Percentiles rank a stretch among this genome's conserved stretches.
These are phyloP conservation scores for Macrophomina phaseolina DNA, from an alignment of 2,329 filamentous ascomycete genomes.

Conservation along the genomic window DNA sequence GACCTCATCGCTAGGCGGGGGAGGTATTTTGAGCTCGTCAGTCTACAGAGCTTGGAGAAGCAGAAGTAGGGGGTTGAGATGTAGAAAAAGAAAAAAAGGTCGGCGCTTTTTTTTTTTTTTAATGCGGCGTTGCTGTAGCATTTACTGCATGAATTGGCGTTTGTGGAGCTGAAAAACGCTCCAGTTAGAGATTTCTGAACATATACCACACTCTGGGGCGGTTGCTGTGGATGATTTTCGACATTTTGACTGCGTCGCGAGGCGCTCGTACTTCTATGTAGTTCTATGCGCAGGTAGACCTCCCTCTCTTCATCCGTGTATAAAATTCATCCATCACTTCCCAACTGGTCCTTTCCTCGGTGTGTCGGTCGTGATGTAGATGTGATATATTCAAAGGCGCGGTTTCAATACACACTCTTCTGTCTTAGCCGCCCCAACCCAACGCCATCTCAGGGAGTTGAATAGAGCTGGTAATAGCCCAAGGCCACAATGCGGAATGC, in stretches of 20 bases:
- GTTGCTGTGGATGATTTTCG: not conserved
- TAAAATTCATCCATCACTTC: too few species aligned
- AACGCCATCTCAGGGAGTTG: too few species aligned
- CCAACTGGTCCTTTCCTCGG: too few species aligned
- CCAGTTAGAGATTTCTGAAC: not conserved
- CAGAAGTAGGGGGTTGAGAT: not conserved
- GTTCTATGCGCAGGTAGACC: not conserved
- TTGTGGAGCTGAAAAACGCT: not conserved
- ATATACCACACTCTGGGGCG: conserved; percentile 10
- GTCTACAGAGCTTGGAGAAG: conserved; percentile 28
- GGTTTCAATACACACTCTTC: too few species aligned
- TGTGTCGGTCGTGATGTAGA: too few species aligned
- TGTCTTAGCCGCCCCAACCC: too few species aligned
- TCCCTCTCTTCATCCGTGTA: too few species aligned
- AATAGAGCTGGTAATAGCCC: too few species aligned
- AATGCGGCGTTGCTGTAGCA: not conserved
- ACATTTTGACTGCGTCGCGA: not conserved
- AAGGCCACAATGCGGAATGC: too few species aligned
- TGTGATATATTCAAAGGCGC: too few species aligned
- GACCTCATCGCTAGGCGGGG: conserved; percentile 14
- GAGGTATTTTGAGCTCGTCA: conserved; percentile 27
- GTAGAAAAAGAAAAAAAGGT: not conserved
- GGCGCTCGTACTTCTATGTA: not conserved
- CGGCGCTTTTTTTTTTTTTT: not conserved
- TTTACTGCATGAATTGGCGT: not conserved